phyloP scores from a whole-genome alignment of 1,284 basidiomycete genomes.

The Ganoderma lingzhi region DNA sequence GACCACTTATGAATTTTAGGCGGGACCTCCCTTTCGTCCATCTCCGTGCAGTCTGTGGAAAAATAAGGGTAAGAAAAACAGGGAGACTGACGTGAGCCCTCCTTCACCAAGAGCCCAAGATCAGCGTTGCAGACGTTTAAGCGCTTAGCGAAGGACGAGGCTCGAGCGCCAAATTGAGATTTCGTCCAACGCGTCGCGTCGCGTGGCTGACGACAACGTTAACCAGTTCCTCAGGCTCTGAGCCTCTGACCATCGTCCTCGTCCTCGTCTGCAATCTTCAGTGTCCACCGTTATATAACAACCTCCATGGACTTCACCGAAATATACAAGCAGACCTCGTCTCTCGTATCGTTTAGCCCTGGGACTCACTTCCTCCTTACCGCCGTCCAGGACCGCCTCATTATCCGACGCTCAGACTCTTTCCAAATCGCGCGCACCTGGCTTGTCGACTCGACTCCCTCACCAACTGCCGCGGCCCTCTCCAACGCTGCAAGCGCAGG shows the following conservation, averaged over 20 bases:
- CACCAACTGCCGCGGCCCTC: slow-evolving; percentile 46
- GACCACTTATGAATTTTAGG: too few relatives aligned
- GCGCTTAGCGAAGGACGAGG: too few relatives aligned
- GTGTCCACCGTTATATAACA: background rate
- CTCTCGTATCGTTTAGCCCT: slow-evolving; percentile 74
- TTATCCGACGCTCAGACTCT: slow-evolving; percentile 78
- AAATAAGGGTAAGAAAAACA: too few relatives aligned
- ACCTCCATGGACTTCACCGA: slow-evolving; percentile 73
- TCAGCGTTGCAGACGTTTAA: too few relatives aligned
- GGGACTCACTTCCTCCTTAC: slow-evolving; percentile 80
- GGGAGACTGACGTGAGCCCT: too few relatives aligned
- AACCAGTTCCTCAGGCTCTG: too few relatives aligned
- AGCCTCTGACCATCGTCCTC: background rate
- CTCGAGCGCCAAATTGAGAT: too few relatives aligned
- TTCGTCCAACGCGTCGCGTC: background rate
- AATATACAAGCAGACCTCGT: slow-evolving; percentile 75
- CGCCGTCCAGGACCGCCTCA: slow-evolving; percentile 73
- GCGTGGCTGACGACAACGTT: background rate
- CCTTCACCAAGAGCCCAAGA: too few relatives aligned
- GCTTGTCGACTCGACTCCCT: slow-evolving; percentile 61
- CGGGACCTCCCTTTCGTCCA: too few relatives aligned
- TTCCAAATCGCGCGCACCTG: slow-evolving; percentile 80
- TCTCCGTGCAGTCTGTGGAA: too few relatives aligned
- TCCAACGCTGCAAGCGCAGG: slow-evolving; percentile 36
- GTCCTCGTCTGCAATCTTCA: background rate